Conservation (phyloP, 768 basidiomycete genomes). For the Suillus placidus region DNA sequence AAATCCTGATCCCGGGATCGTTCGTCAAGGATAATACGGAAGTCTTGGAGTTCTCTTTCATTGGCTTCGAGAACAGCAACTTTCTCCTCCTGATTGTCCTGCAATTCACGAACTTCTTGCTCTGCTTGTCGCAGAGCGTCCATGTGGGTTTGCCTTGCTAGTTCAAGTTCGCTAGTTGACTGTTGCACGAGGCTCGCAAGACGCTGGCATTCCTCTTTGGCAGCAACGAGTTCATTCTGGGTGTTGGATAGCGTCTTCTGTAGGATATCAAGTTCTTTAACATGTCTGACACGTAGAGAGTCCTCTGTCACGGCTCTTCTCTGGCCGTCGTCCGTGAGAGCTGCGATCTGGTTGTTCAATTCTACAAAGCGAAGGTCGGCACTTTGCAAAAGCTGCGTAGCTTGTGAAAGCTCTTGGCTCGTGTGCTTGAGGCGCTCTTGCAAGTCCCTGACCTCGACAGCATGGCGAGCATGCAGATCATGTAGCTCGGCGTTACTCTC, state of each 20-base stretch:
- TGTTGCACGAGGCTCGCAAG: constrained; percentile 30
- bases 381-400: constrained; percentile 37
- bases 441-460: constrained; percentile 40
- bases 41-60: constrained; percentile 34
- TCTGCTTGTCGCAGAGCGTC: constrained; percentile 28
- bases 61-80: constrained; percentile 35
- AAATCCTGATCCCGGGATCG: constrained; percentile 36
- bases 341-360: constrained; percentile 32
- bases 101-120: constrained; percentile 27
- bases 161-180: constrained; percentile 26
- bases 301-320: constrained; percentile 16
- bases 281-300: constrained; percentile 8
- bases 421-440: constrained; percentile 40
- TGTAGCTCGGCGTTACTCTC: constrained; percentile 10
- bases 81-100: constrained; percentile 26
- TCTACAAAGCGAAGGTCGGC: constrained; percentile 38
- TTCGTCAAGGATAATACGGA: constrained; percentile 43
- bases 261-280: constrained; percentile 24
- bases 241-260: constrained; percentile 29
- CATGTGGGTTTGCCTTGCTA: constrained; percentile 34
- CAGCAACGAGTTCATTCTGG: constrained; percentile 23
- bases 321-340: constrained; percentile 19
- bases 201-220: constrained; percentile 26
- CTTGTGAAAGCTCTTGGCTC: constrained; percentile 37
- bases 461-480: constrained; percentile 34